A percentile compares a stretch with the other conserved stretches of the same genome.
Evolutionary conservation across 2,329 filamentous ascomycete species (phyloP).

Genomic region (Ophiognomonia clavigignenti-juglandacearum): DNA sequence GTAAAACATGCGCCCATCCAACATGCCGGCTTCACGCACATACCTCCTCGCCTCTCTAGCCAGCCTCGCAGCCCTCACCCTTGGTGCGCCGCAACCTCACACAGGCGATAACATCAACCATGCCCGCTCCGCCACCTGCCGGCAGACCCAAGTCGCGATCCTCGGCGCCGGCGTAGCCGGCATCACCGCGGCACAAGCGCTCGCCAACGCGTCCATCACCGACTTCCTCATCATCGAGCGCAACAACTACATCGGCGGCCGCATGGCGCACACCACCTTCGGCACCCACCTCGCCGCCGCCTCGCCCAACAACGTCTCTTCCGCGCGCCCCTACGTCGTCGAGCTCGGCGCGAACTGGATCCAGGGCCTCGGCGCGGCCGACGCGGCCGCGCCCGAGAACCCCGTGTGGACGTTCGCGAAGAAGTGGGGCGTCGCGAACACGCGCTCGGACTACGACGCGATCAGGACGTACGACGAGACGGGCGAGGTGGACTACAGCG

Average conservation of each 20-base stretch:
- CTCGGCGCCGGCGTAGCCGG: slow-evolving; percentile 58
- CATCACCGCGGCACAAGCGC: slow-evolving; percentile 59
- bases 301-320: too few relatives aligned
- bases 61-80: neutral
- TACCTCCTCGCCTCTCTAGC: too few relatives aligned
- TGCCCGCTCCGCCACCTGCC: slow-evolving; percentile 20
- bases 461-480: slow-evolving; percentile 57
- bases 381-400: slow-evolving; percentile 40
- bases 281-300: slow-evolving; percentile 44
- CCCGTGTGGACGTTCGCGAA: slow-evolving; percentile 60
- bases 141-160: slow-evolving; percentile 34
- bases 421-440: slow-evolving; percentile 52
- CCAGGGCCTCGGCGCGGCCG: slow-evolving; percentile 23
- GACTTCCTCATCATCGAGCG: slow-evolving; percentile 65
- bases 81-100: slow-evolving; percentile 1
- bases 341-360: slow-evolving; percentile 67
- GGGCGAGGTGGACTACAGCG: slow-evolving; percentile 45
- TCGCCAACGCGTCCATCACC: slow-evolving; percentile 54
- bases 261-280: slow-evolving; percentile 53
- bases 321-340: slow-evolving; percentile 51
- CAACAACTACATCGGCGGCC: slow-evolving; percentile 57
- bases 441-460: slow-evolving; percentile 52
- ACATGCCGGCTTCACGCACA: too few relatives aligned
- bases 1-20: too few relatives aligned
- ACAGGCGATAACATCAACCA: neutral